phyloP scores from a whole-genome alignment of 1,139 yeast species.

The Lodderomyces orthopsilosis region DNA sequence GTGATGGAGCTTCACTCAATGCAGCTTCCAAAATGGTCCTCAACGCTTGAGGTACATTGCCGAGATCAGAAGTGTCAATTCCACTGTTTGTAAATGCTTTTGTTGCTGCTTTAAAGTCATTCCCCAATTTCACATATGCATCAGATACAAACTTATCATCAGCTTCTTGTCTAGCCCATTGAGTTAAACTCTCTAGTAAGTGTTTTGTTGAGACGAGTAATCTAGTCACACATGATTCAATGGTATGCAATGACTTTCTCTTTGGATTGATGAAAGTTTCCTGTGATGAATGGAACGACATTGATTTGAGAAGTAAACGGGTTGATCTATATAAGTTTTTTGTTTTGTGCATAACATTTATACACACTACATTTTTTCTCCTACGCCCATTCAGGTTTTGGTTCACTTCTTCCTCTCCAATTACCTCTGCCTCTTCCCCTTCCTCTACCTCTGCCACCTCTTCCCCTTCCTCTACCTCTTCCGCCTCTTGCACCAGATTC shows the following conservation, averaged over 20 bases:
- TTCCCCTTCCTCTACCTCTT: constrained; percentile 30
- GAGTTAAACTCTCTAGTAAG: constrained; percentile 76
- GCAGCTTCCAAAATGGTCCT: constrained; percentile 84
- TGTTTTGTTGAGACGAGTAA: constrained; percentile 87
- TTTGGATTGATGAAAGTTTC: constrained; percentile 14
- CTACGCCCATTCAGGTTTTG: constrained; percentile 43
- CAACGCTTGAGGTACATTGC: constrained; percentile 42
- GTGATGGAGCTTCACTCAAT: constrained; percentile 81
- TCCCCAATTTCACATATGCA: constrained; percentile 88
- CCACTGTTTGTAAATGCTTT: constrained; percentile 45
- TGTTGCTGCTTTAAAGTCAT: constrained; percentile 86
- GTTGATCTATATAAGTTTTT: neutral
- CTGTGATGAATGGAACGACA: neutral
- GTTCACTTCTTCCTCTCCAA: constrained; percentile 20
- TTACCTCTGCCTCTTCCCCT: constrained; percentile 16
- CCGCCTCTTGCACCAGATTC: constrained; percentile 40
- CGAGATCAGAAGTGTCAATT: constrained; percentile 42
- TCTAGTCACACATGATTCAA: constrained; percentile 80
- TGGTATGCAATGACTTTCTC: constrained; percentile 52
- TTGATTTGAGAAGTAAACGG: neutral
- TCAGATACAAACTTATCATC: constrained; percentile 85
- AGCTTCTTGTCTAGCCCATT: constrained; percentile 83
- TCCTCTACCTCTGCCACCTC: constrained; percentile 24
- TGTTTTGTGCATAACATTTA: neutral
- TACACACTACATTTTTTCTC: too few relatives aligned